phyloP scores from a whole-genome alignment of 805 yeast genomes.

The Myxozyma geophila region DNA sequence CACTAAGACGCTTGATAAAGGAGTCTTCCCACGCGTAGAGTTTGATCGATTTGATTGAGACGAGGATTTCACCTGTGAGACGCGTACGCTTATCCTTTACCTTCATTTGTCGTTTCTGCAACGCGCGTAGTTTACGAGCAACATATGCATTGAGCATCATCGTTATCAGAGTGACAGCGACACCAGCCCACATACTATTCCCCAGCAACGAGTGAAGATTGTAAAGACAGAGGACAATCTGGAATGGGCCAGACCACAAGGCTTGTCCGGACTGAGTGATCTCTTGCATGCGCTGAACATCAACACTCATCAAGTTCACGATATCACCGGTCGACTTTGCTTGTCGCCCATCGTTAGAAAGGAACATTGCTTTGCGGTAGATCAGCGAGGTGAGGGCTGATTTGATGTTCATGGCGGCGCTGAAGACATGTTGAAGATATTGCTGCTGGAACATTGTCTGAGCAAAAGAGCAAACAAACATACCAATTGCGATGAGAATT shows the following conservation, averaged over 20 bases:
- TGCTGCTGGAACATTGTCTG: constrained; percentile 70
- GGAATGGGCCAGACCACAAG: constrained; percentile 93
- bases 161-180: constrained; percentile 73
- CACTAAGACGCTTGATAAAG: constrained; percentile 67
- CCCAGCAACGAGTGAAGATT: constrained; percentile 79
- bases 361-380: constrained; percentile 68
- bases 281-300: constrained; percentile 65
- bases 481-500: constrained; percentile 60
- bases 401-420: constrained; percentile 65
- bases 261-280: constrained; percentile 76
- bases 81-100: constrained; percentile 93
- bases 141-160: constrained; percentile 76
- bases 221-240: constrained; percentile 73
- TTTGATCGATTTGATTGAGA: constrained; percentile 88
- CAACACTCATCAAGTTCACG: constrained; percentile 77
- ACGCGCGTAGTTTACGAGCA: constrained; percentile 65
- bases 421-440: constrained; percentile 50
- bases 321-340: constrained; percentile 75
- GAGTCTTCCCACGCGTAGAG: constrained; percentile 95
- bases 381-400: constrained; percentile 68
- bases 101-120: constrained; percentile 85
- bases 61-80: constrained; percentile 81
- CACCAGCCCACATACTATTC: constrained; percentile 90
- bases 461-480: constrained; percentile 66
- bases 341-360: constrained; percentile 69